phyloP scores from a whole-genome alignment of 2,329 filamentous ascomycete genomes.

The Cephalotrichum gorgonifer region DNA sequence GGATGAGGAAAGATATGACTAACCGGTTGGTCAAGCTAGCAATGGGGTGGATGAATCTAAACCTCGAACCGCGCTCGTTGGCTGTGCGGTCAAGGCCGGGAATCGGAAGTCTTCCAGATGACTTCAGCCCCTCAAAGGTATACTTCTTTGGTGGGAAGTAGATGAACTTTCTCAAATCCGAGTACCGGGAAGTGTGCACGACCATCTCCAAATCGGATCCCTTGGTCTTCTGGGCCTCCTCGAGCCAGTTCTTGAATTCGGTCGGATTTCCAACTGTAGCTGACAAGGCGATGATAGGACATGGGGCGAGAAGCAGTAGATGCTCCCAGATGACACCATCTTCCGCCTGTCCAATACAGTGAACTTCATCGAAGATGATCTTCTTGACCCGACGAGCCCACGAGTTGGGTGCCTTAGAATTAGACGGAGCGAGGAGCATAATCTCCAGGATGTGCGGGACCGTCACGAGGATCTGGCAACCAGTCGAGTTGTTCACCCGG shows the following conservation, averaged over 20 bases:
- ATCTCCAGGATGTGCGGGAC: slow-evolving; percentile 72
- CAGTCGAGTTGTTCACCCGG: slow-evolving; percentile 60
- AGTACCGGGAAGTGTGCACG: slow-evolving; percentile 59
- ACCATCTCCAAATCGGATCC: slow-evolving; percentile 58
- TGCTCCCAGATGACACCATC: slow-evolving; percentile 75
- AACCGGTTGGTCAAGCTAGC: slow-evolving; percentile 46
- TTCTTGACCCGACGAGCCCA: slow-evolving; percentile 61
- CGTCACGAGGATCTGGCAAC: slow-evolving; percentile 67
- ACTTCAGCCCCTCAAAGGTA: slow-evolving; percentile 39
- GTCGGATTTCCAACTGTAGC: slow-evolving; percentile 69
- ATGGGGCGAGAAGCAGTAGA: slow-evolving; percentile 61
- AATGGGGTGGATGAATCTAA: slow-evolving; percentile 57
- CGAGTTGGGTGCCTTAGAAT: slow-evolving; percentile 40
- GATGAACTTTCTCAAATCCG: slow-evolving; percentile 65
- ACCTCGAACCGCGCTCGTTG: slow-evolving; percentile 31
- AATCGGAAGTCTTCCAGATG: slow-evolving; percentile 27
- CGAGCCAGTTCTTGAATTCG: slow-evolving; percentile 61
- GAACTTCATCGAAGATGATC: slow-evolving; percentile 77
- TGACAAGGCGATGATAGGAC: slow-evolving; percentile 69
- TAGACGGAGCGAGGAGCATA: slow-evolving; percentile 57
- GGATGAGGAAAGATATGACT: background rate
- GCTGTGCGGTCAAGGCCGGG: slow-evolving; percentile 30
- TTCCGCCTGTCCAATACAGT: slow-evolving; percentile 67
- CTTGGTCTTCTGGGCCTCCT: slow-evolving; percentile 50
- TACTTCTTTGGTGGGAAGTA: slow-evolving; percentile 42